Evolutionary conservation across 352 stramenopile genomes (phyloP).

Genomic region (Phytophthora cajani): DNA sequence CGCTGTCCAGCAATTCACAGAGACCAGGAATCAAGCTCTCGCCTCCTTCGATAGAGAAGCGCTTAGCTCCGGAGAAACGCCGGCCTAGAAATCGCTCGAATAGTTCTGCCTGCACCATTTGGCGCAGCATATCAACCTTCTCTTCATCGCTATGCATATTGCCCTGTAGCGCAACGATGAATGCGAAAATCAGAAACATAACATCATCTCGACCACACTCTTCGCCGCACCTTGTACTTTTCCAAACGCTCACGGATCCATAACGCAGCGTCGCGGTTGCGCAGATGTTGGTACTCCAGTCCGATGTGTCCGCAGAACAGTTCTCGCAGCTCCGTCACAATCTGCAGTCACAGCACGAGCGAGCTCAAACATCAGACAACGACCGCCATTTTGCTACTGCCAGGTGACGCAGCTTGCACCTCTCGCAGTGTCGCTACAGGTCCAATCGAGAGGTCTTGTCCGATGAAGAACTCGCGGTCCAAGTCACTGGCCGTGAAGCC

Average conservation of each 20-base stretch:
- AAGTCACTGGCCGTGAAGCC: slow-evolving; percentile 92
- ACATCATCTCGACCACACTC: neutral
- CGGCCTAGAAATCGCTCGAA: slow-evolving; percentile 98
- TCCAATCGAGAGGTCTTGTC: slow-evolving; percentile 85
- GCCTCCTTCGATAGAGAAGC: slow-evolving; percentile 98
- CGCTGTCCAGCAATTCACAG: slow-evolving; percentile 95
- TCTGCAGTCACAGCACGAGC: slow-evolving; percentile 63
- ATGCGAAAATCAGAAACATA: neutral
- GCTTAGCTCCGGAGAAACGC: slow-evolving; percentile 95
- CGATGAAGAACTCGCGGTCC: slow-evolving; percentile 93
- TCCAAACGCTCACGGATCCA: slow-evolving; percentile 80
- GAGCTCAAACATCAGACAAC: slow-evolving; percentile 33
- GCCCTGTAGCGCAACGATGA: slow-evolving; percentile 32
- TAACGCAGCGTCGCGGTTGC: slow-evolving; percentile 88
- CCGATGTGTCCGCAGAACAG: slow-evolving; percentile 97
- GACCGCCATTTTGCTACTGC: neutral
- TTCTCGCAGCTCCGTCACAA: slow-evolving; percentile 93
- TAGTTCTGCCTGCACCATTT: slow-evolving; percentile 95
- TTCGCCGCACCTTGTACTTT: slow-evolving; percentile 58
- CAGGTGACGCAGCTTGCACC: slow-evolving; percentile 26
- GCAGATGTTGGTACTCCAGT: slow-evolving; percentile 99
- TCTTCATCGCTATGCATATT: slow-evolving; percentile 78
- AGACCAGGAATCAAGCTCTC: slow-evolving; percentile 97
- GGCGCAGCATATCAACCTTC: slow-evolving; percentile 94
- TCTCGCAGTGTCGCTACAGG: slow-evolving; percentile 79